These are phyloP conservation scores for Coemansia sp. DNA, from an alignment of 192 early-diverging fungal genomes.

Conservation along the genomic window DNA sequence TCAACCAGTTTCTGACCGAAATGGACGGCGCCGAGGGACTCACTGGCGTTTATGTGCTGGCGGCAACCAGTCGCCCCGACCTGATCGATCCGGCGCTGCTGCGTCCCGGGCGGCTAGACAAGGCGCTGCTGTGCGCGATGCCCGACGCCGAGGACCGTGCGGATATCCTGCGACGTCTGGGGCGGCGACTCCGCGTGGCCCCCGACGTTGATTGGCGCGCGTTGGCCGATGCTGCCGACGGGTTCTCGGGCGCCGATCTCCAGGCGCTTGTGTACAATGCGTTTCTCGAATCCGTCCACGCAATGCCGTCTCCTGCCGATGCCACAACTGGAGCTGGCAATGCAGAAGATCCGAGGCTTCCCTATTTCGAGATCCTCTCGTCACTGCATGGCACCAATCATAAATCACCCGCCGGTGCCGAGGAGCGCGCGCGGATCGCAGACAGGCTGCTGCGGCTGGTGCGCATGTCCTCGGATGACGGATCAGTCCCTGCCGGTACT, in stretches of 20 bases:
- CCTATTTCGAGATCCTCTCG: conserved; percentile 17
- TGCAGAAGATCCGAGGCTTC: conserved; percentile 1
- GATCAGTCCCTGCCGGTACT: not conserved
- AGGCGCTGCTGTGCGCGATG: conserved; percentile 83
- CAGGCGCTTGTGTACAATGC: conserved; percentile 93
- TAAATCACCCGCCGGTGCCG: conserved; percentile 5
- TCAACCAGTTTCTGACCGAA: conserved; percentile 97
- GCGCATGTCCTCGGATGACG: not conserved
- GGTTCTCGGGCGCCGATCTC: conserved; percentile 90
- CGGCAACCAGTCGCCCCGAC: conserved; percentile 84
- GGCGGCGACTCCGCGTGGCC: conserved; percentile 69
- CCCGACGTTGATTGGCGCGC: conserved; percentile 61
- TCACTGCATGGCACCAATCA: not conserved
- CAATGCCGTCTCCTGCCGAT: conserved; percentile 13
- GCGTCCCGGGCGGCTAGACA: conserved; percentile 81
- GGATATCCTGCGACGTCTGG: conserved; percentile 78
- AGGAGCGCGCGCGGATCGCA: conserved; percentile 23
- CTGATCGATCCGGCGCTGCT: conserved; percentile 81
- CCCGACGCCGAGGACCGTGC: conserved; percentile 70
- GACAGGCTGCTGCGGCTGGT: conserved; percentile 23
- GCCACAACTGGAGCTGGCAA: not conserved
- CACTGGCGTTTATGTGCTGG: conserved; percentile 94
- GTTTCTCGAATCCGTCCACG: conserved; percentile 86
- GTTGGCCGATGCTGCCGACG: conserved; percentile 67
- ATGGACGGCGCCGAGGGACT: conserved; percentile 99